Conservation (phyloP, 352 stramenopile species). For the Pythium dissotocum region DNA sequence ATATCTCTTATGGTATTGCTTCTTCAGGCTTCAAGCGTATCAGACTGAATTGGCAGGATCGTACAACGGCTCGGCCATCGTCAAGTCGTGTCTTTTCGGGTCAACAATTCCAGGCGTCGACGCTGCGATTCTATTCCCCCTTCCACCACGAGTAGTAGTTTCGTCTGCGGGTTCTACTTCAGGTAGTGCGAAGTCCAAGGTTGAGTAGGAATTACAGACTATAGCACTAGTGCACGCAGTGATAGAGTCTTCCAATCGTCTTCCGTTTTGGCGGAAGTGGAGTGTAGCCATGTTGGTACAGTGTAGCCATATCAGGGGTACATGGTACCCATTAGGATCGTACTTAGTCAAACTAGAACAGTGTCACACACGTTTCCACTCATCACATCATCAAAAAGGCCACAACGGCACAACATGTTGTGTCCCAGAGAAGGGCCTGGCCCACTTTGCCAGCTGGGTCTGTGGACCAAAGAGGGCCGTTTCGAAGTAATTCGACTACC, state of each 20-base stretch:
- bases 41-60: slow-evolving; percentile 7
- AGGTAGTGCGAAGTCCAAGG: neutral
- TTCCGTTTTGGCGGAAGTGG: no score
- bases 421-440: neutral
- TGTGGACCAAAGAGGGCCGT: neutral
- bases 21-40: slow-evolving; percentile 19
- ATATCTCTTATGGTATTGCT: neutral
- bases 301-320: neutral
- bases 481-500: neutral
- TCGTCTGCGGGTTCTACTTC: neutral
- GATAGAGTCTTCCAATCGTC: no score
- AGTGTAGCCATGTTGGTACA: slow-evolving; percentile 1
- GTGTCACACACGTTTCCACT: neutral
- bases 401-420: neutral
- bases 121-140: neutral
- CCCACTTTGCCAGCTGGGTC: neutral
- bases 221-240: no score
- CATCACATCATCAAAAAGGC: neutral
- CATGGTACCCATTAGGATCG: neutral
- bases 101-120: slow-evolving; percentile 13
- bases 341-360: neutral
- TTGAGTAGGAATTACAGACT: neutral
- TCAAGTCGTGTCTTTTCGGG: slow-evolving; percentile 28
- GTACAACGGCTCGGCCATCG: slow-evolving; percentile 18
- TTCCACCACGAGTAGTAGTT: neutral